Evolutionary conservation across 1,139 yeast species (phyloP).

Genomic region (Saccharomycopsis hybrid): DNA sequence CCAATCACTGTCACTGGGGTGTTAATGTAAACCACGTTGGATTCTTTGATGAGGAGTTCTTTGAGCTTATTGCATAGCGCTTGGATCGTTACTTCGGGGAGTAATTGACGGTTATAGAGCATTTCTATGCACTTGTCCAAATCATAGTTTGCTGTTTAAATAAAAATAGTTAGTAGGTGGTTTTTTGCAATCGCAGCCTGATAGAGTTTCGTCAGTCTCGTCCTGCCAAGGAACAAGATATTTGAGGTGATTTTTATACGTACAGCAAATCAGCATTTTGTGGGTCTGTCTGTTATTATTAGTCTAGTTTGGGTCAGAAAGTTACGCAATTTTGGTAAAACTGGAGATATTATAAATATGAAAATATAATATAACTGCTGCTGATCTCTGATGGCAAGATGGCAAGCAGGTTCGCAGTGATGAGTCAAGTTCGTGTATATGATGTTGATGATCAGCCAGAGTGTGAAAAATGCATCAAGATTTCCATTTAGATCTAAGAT

Average conservation of each 20-base stretch:
- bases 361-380: too few species aligned
- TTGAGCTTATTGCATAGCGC: slow-evolving; percentile 65
- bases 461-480: too few species aligned
- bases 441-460: too few species aligned
- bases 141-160: slow-evolving; percentile 28
- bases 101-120: slow-evolving; percentile 52
- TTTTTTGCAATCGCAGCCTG: neutral
- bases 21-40: slow-evolving; percentile 75
- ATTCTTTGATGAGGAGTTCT: slow-evolving; percentile 69
- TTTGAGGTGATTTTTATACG: neutral
- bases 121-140: slow-evolving; percentile 62
- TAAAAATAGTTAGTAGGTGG: neutral
- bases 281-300: neutral
- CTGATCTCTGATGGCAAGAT: too few species aligned
- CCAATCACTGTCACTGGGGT: slow-evolving; percentile 98
- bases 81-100: slow-evolving; percentile 63
- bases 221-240: neutral
- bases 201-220: neutral
- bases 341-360: too few species aligned
- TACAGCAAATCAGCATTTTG: neutral
- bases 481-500: too few species aligned
- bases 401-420: too few species aligned
- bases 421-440: too few species aligned
- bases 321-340: too few species aligned
- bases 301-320: too few species aligned